These are phyloP conservation scores for Saccharata proteae DNA, from an alignment of 2,329 filamentous ascomycete species.

Conservation along the genomic window DNA sequence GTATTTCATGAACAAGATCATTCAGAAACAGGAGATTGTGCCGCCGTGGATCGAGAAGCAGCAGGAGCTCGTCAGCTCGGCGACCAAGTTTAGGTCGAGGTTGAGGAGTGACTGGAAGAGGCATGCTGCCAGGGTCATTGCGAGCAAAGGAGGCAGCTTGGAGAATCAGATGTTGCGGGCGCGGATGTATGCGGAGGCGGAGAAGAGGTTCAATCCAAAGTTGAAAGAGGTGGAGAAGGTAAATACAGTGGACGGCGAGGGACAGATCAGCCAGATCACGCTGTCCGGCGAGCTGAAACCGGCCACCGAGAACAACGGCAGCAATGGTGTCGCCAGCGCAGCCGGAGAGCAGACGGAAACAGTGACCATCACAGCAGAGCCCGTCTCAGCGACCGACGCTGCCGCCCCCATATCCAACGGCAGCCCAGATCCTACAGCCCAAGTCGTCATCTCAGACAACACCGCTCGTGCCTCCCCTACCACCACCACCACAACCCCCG, in stretches of 20 bases:
- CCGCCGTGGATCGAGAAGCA: constrained; percentile 99
- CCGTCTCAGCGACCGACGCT: constrained; percentile 11
- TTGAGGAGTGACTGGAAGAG: constrained; percentile 74
- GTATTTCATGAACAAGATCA: constrained; percentile 98
- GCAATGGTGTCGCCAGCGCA: no score
- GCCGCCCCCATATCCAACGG: constrained; percentile 13
- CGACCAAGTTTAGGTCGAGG: constrained; percentile 58
- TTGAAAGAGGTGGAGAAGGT: constrained; percentile 32
- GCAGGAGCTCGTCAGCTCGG: constrained; percentile 66
- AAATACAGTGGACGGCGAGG: constrained; percentile 31
- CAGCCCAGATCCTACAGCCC: no score
- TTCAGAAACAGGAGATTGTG: constrained; percentile 87
- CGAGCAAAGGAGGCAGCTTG: constrained; percentile 63
- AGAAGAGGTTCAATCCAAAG: constrained; percentile 47
- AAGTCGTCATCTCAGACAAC: no score
- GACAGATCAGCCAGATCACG: constrained; percentile 36
- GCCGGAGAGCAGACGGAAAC: constrained; percentile 12
- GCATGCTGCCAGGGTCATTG: constrained; percentile 67
- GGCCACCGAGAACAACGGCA: constrained; percentile 5
- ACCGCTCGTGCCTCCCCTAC: neutral
- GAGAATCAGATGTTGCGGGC: constrained; percentile 62
- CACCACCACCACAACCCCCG: constrained; percentile 23
- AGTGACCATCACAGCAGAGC: constrained; percentile 27
- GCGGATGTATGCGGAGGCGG: constrained; percentile 62
- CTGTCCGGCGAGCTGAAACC: constrained; percentile 32